Evolutionary conservation across 768 basidiomycete genomes (phyloP), one percentile per base, ranked within the genome.

Genomic region (Podaxis sp.): DNA sequence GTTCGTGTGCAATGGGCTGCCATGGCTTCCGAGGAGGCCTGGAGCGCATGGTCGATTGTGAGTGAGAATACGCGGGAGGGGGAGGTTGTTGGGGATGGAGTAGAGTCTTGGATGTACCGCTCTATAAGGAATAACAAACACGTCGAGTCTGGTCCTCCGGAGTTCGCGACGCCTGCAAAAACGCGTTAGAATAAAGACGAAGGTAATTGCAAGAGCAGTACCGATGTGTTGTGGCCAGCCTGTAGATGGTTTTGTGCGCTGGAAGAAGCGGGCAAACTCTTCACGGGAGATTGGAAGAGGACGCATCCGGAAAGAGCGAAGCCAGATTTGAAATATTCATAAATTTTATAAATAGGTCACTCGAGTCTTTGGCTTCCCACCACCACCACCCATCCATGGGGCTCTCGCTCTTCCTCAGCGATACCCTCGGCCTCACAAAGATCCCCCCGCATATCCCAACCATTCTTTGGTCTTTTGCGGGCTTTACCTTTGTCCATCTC

Each of bases 61-160:
- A 93, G 40, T 1, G 92, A 90, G 4, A 86, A 62, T 4, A 87
- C 64, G 13, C 68, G 69, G 2, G 62, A 53, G 9, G 69, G 65
- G 0, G 61, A 30, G 38, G 51, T 42, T 2, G 42, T 22, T 39
- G 54, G 36, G 4, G 26, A 49, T 15, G 40, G 26, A 4, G 28
- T 52, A 15, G 24, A 57, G 65, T 72, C 71, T 30, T 72, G 67
- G 42, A 87, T 66, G 28, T 82, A 72, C 26, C 77, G 76, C 42
- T 84, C 69, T 40, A 93, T 75, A 13, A 94, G 82, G 68, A 86
- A 92, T 15, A 93, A 77, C 4, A 95, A 78, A 71, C 89, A 91
- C 0, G 88, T 86, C 2, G 93, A 95, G 72, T 95, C 93, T 9
- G 92, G 84, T 1, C 93, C 93, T 6, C 89, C 93, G 11, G 93